Evolutionary conservation across 805 yeast genomes (phyloP), one percentile per base, ranked within the genome.

Genomic region (Zygoascus ofunaensis): DNA sequence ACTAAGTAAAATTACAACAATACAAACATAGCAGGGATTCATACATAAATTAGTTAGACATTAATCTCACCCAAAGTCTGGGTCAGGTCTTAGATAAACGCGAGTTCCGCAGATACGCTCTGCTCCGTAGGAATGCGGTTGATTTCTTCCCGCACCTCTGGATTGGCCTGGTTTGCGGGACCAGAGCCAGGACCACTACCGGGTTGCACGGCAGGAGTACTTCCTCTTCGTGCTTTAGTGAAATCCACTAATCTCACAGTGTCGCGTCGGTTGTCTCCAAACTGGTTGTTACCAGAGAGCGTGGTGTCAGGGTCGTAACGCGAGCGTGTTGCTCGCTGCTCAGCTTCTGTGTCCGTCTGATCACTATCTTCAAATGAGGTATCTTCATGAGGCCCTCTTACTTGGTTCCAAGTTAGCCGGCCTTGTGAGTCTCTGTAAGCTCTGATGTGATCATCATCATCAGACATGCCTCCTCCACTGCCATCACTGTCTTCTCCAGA

Each of bases 191-290:
- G 12, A 26, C 30, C 23, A 7, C 14, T n/a, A 7, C 12, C 39
- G 12, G 39, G 26, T 15, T 21, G 41, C 33, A 15, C 8, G 15
- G 14, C 15, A 7, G 30, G 22, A 7, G 41, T 23, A 22, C 32
- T 38, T 4, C 41, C 41, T 4, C 41, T 30, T 2, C 38, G 37
- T 33, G 55, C 59, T 45, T 65, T 56, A 17, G 58, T 58, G 38
- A 68, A 57, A 28, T 60, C 61, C 10, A 62, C 68, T 41, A 70
- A 48, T 45, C 65, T 61, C 19, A 71, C 72, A 24, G 59, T 56
- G 17, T 52, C 54, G 12, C 61, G 56, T 33, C 49, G 49, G 22
- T 43, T 44, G 26, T 37, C 38, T 14, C 43, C 32, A 12, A 26
- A 26, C 4, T 18, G 26, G 14, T 20, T 24, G 4, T 15, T 12